These are phyloP conservation scores for Magnolia changhungtana DNA, from an alignment of 164 flowering plant species.

Conservation along the genomic window DNA sequence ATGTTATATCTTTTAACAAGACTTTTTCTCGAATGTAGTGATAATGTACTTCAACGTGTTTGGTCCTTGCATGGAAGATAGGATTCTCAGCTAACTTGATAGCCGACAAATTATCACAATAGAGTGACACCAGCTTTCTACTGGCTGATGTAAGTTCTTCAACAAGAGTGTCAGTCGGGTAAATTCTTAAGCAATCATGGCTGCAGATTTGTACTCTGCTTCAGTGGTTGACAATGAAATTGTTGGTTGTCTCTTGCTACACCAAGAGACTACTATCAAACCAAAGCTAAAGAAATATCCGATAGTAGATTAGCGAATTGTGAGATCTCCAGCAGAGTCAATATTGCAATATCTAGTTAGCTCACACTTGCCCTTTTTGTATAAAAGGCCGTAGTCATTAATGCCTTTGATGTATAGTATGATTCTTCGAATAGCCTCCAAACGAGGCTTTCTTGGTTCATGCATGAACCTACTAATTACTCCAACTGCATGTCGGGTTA, in stretches of 20 bases:
- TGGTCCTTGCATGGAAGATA: constrained; percentile 20
- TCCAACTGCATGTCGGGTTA: not conserved
- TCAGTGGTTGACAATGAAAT: constrained; percentile 14
- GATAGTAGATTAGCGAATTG: not conserved
- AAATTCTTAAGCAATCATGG: constrained; percentile 11
- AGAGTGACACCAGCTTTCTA: constrained; percentile 12
- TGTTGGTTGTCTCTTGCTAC: constrained; percentile 22
- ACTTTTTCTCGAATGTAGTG: not conserved
- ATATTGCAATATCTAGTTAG: not conserved
- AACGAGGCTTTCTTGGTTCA: constrained; percentile 6
- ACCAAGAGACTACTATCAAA: constrained; percentile 10
- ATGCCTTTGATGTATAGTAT: not conserved
- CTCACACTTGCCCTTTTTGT: not conserved
- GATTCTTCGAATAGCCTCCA: constrained; percentile 2
- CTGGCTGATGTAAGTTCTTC: constrained; percentile 5
- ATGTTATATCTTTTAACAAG: not conserved
- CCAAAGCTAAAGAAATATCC: not conserved
- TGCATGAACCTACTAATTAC: constrained; percentile 10
- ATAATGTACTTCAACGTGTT: not conserved
- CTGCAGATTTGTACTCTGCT: constrained; percentile 15
- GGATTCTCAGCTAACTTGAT: constrained; percentile 26
- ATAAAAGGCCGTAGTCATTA: not conserved
- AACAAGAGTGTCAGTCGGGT: constrained; percentile 16
- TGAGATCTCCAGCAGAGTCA: not conserved
- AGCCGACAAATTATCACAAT: constrained; percentile 26